Conservation (phyloP, 1,284 basidiomycete species). For the Cryptococcus hybrid region DNA sequence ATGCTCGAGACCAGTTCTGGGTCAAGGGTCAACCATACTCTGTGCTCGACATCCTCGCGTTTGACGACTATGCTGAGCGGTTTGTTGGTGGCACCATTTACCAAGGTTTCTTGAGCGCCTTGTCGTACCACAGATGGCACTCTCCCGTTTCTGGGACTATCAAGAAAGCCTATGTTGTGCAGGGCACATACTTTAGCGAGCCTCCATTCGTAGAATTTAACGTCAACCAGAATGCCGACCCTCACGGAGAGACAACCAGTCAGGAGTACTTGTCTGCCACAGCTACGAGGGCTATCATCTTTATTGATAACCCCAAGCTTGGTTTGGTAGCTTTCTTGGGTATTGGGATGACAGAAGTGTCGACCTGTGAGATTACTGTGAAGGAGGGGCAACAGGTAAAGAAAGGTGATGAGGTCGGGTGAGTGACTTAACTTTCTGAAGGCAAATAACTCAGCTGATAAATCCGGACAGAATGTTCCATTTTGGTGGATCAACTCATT, state of each 20-base stretch:
- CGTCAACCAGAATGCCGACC: constrained; percentile 19
- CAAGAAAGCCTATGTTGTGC: constrained; percentile 51
- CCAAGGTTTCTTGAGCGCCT: constrained; percentile 57
- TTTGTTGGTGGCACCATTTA: constrained; percentile 59
- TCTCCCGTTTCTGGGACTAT: constrained; percentile 56
- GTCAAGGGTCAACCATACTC: constrained; percentile 56
- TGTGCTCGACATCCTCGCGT: constrained; percentile 51
- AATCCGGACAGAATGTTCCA: constrained; percentile 51
- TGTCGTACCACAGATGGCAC: constrained; percentile 60
- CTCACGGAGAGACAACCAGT: constrained; percentile 35
- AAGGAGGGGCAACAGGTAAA: constrained; percentile 46
- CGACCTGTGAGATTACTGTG: constrained; percentile 54
- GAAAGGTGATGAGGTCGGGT: constrained; percentile 56
- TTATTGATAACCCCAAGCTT: constrained; percentile 57
- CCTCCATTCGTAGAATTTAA: constrained; percentile 40
- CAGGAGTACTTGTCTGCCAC: constrained; percentile 50
- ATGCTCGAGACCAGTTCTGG: constrained; percentile 53
- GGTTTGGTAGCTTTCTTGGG: constrained; percentile 57
- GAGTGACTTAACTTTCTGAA: constrained; percentile 4
- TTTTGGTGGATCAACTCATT: constrained; percentile 57
- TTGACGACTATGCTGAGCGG: constrained; percentile 37
- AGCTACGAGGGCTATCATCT: constrained; percentile 56
- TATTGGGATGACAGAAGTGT: constrained; percentile 61
- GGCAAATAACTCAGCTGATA: neutral
- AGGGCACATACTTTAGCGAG: constrained; percentile 58